Base-by-base conservation (phyloP, 371 early-diverging fungal genomes). In the Rhizomucor miehei region DNA sequence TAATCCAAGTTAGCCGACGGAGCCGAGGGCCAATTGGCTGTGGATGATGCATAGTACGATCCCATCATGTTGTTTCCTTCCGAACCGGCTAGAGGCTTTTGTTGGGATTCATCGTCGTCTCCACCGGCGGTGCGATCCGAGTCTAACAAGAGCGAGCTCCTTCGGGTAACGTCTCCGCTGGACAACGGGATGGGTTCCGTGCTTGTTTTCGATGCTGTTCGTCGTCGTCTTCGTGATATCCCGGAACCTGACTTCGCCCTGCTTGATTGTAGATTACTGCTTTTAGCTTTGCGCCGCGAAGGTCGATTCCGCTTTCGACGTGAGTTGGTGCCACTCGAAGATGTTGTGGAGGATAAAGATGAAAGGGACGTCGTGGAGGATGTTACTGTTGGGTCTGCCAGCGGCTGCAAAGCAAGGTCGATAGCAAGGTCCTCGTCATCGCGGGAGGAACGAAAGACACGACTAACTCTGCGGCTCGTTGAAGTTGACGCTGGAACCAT, bases 401-500 rank as follows among this genome's bases (percentile, higher is more conserved):
- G 19, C 3, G 19, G 39, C 36, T 39, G 51, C 16, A 20, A 12
- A 6, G 46, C 36, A 36, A 6, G 20, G 21, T 21, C 38, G 25
- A 23, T 11, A 13, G 2, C 24, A n/a, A 16, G 29, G 23, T 44
- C 38, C 6, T 44, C 38, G 6, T 37, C 8, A 44, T 17, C 17
- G 37, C 16, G 23, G 54, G 17, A 13, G 44, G 41, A 19, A 39
- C 21, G 17, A 10, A 51, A 10, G 10, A 51, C 35, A 23, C 52
- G 66, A 6, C 58, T 62, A 4, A 62, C 54, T 25, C 66, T 45
- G 24, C 59, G 56, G 0, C 53, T 53, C 10, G 20, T 16, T 14
- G 19, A 29, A 0, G 58, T 45, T 0, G 67, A 62, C 2, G 65
- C 56, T n/a, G 76, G 72, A 0, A 75, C 72, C 47, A 75, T 21